A percentile compares a stretch with the other conserved stretches of the same genome.
These are phyloP conservation scores for rapeseed (Brassica napus) DNA, from an alignment of 345 rosid species.

Conservation along the genomic window Da-Ae NC_063445.1:21613001-21613500, in stretches of 20 bases:
- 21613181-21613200: background rate
- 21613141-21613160: background rate
- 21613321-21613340: background rate
- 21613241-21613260: background rate
- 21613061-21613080: background rate
- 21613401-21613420: conserved; percentile 44
- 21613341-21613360: conserved; percentile 16
- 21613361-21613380: conserved; percentile 42
- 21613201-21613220: background rate
- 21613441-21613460: conserved; percentile 36
- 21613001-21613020: background rate
- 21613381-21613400: conserved; percentile 37
- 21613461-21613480: conserved; percentile 43
- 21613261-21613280: background rate
- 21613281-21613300: background rate
- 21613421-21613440: conserved; percentile 26
- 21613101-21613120: background rate
- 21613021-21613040: background rate
- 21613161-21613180: too few relatives aligned
- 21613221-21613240: background rate
- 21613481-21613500: conserved; percentile 34
- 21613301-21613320: background rate
- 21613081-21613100: background rate
- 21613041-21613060: background rate
- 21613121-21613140: background rate